Evolutionary conservation across 139 green algal species (phyloP), one percentile per base, ranked within the genome.

Genomic region (Gonium pectorale): DNA sequence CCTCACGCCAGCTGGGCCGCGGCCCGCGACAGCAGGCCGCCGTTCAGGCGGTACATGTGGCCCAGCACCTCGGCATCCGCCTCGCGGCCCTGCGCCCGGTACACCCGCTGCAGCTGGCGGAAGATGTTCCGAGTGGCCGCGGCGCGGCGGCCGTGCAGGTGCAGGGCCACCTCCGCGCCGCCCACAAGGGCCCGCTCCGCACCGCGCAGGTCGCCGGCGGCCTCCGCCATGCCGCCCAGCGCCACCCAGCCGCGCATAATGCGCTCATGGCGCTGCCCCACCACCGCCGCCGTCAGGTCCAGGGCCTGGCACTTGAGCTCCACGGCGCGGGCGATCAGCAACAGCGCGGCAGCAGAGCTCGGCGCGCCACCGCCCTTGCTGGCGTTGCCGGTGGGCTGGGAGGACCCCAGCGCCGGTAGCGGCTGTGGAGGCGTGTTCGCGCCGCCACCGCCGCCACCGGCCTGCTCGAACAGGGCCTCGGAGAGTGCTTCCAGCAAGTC

Each of bases 21-120:
- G n/a, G n/a, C n/a, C n/a, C n/a, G n/a, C n/a, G n/a, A n/a, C n/a
- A n/a, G n/a, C n/a, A n/a, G n/a, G n/a, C n/a, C n/a, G n/a, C n/a
- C n/a, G n/a, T n/a, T n/a, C 44, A 84, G 62, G 11, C 77, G 77
- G 44, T 84, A 84, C 77, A 84, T 84, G 44, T 74, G 77, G 22
- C 62, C 62, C 17, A 84, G 62, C 43, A 75, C 63, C 44, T 85
- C 19, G 15, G 78, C 78, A 35, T 85, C 78, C 33, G 11, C 44
- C 2, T 22, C 26, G 0, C 78, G 59, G 1, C 78, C 78, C 46
- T 67, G 63, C 63, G 63, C 78, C 33, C 15, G 2, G 33, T 85
- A 85, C 63, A 85, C 78, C 1, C 78, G 33, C 44, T 77, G 63
- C 63, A 85, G 63, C 27, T 75, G 63, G 7, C 63, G 63, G 63